phyloP scores from a whole-genome alignment of 805 yeast genomes.

The Tetrapisispora arboricola region DNA sequence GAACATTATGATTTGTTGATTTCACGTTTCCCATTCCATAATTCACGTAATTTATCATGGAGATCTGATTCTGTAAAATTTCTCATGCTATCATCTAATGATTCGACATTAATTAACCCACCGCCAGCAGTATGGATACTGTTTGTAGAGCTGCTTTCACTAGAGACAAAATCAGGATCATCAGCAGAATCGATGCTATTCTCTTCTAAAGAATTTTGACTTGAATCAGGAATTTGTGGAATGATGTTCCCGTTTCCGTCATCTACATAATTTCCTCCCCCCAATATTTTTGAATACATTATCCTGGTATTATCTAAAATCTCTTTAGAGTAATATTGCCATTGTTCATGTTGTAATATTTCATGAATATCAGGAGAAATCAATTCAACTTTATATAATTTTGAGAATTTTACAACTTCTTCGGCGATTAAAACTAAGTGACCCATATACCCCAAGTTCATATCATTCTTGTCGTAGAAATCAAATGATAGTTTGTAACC shows the following conservation, averaged over 20 bases:
- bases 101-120: slow-evolving; percentile 9
- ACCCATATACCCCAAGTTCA: slow-evolving; percentile 93
- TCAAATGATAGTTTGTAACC: slow-evolving; percentile 54
- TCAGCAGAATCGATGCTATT: neutral
- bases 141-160: neutral
- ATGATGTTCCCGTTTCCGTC: slow-evolving; percentile 23
- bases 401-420: slow-evolving; percentile 80
- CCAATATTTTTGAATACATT: slow-evolving; percentile 29
- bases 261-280: slow-evolving; percentile 27
- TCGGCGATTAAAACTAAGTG: slow-evolving; percentile 89
- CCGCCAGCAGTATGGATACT: slow-evolving; percentile 6
- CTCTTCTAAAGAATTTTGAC: slow-evolving; percentile 1
- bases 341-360: slow-evolving; percentile 14
- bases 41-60: slow-evolving; percentile 4
- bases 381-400: slow-evolving; percentile 30
- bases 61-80: slow-evolving; percentile 14
- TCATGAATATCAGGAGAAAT: slow-evolving; percentile 25
- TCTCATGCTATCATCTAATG: slow-evolving; percentile 12
- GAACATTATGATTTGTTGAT: neutral
- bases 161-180: neutral
- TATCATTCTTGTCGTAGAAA: slow-evolving; percentile 47
- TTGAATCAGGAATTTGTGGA: slow-evolving; percentile 15
- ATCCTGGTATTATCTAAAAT: slow-evolving; percentile 26
- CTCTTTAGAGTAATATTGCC: slow-evolving; percentile 24
- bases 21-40: slow-evolving; percentile 1